Base-by-base conservation (phyloP, 805 yeast genomes). In the Isabelozyma gotoi region DNA sequence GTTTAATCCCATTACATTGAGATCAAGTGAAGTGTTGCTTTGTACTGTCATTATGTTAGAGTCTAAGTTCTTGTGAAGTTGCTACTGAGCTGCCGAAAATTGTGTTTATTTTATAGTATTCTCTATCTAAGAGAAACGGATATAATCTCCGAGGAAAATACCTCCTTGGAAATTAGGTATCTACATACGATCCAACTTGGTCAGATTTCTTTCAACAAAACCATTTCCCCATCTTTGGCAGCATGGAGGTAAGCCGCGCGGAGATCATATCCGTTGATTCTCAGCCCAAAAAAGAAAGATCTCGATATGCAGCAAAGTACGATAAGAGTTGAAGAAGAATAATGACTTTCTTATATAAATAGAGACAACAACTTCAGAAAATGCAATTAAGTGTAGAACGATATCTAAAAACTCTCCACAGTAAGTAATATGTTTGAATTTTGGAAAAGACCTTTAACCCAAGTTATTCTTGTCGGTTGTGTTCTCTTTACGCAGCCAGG, bases 1-100 rank as follows among this genome's bases (percentile, higher is more conserved):
- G 35, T 47, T 45, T 40, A 44, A 41, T 8, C 48, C 48, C 14
- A 44, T 19, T 5, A 47, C 48, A 15, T 36, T 47, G 21, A 46
- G 10, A 20, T 46, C 43, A n/a, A 46, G 19, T 10, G 12, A 10
- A 12, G 24, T 11, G 33, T 16, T 19, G 21, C 36, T 41, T 27
- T 31, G 29, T 10, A 21, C 7, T 21, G 29, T 21, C 29, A 21
- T 21, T 21, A 21, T 21, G 8, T 12, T 21, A 5, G 7, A 21
- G 4, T 21, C 4, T 21, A 12, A 21, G 29, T 21, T 10, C 11
- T 12, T 21, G 6, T 21, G 4, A 21, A 21, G 29, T 12, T 21
- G 7, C 11, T 5, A 3, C 11, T 21, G 29, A 21, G 29, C 3
- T 5, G 11, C 7, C 29, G 29, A 21, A 21, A 21, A 21, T 12